Evolutionary conservation across 805 yeast species (phyloP), one percentile per base, ranked within the genome.

Genomic region (Suhomyces kilbournensis): DNA sequence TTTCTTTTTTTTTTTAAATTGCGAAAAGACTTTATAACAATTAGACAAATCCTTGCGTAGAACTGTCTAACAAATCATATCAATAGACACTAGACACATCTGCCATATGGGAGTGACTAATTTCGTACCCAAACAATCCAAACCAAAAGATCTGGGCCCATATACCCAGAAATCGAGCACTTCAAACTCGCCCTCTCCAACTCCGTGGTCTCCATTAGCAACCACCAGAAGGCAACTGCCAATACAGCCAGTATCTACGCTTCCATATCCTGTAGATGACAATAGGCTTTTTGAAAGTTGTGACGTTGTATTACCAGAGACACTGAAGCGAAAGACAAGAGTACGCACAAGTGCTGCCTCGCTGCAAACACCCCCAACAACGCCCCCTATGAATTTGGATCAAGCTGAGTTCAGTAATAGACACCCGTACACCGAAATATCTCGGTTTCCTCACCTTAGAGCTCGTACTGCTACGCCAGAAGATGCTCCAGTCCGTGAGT

Each of bases 231-330:
- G 19, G 23, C 20, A 38, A 14, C 22, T 32, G 17, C 25, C 38
- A 8, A 10, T 15, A 12, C 46, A 35, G 10, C 9, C 5, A 4
- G 32, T 14, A 34, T 28, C 44, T 10, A 17, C 38, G 32, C 48
- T 25, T 28, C 35, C 46, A 7, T 46, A 46, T 15, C 48, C 48
- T n/a, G 3, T 35, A 19, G 35, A 32, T 23, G 48, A 46, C 35
- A 25, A 35, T 8, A 15, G 9, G 20, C 22, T 46, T 9, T 46
- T 46, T 19, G 26, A 42, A 15, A 14, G 28, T 14, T 17, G 22
- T n/a, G 20, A 38, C 9, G n/a, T n/a, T n/a, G 17, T 32, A 4
- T n/a, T 7, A 19, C 23, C 42, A 38, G 42, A n/a, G 19, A 17
- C 12, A 38, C 42, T 19, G 23, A 17, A 9, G 20, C 20, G 42